Conservation (phyloP, 441 rosid genomes). For the Omphalea diandra region DNA sequence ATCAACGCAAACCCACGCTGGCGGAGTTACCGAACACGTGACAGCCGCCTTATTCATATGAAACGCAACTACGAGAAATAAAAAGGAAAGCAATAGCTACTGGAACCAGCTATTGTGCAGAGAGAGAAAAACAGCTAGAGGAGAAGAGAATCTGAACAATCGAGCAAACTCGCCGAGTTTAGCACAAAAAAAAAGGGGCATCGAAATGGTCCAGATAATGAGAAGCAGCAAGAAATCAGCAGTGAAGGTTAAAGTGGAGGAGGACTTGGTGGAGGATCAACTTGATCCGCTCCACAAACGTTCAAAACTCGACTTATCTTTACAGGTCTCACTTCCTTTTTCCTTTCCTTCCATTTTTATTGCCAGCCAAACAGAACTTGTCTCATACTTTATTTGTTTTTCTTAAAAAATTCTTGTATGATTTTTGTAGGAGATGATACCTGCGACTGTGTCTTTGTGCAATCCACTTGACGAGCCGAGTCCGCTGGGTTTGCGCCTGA, state of each 20-base stretch:
- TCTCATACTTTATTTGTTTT: neutral
- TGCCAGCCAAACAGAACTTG: neutral
- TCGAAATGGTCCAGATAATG: slow-evolving; percentile 47
- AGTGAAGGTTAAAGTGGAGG: slow-evolving; percentile 39
- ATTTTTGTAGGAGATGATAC: slow-evolving; percentile 5
- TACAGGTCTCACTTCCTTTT: slow-evolving; percentile 22
- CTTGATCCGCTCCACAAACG: slow-evolving; percentile 36
- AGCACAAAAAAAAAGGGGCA: too few relatives aligned
- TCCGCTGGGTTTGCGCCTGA: slow-evolving; percentile 83
- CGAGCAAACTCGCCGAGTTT: slow-evolving; percentile 8
- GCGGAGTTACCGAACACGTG: slow-evolving; percentile 16
- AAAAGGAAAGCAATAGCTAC: neutral
- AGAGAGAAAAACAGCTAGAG: too few relatives aligned
- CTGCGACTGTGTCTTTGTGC: slow-evolving; percentile 26
- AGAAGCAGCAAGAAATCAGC: slow-evolving; percentile 22
- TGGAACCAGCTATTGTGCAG: too few relatives aligned
- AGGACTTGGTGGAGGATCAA: slow-evolving; percentile 32
- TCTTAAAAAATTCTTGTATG: neutral
- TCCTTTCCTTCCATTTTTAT: neutral
- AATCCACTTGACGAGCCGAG: slow-evolving; percentile 93
- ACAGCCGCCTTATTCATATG: slow-evolving; percentile 24
- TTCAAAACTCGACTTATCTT: slow-evolving; percentile 30
- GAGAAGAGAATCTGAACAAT: too few relatives aligned
- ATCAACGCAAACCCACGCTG: neutral
- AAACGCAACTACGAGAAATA: neutral